Base-by-base conservation (phyloP, 495 filamentous ascomycete species). In the Aspergillus conjunctus region DNA sequence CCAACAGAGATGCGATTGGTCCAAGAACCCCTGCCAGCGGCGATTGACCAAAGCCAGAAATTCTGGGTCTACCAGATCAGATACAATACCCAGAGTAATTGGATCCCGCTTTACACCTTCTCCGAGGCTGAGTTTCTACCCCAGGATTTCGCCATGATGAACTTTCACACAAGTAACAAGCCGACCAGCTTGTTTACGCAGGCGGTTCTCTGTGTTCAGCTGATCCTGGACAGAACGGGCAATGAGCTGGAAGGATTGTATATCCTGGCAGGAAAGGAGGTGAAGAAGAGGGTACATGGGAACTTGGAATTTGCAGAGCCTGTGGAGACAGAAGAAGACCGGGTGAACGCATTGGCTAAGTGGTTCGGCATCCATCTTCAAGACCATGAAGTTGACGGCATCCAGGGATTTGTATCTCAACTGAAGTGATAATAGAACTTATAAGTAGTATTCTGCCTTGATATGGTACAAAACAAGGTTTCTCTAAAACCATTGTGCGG, bases 61-160 rank as follows among this genome's bases (percentile, higher is more conserved):
- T 65, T 82, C 50, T 89, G 86, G 87, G 76, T 87, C 54, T 86
- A 85, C 66, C 78, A 88, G 71, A 74, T 77, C 64, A 73, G 81
- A 49, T 75, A 81, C 59, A 70, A 70, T 34, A 59, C 72, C 0
- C 72, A 79, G 10, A 70, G 68, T 54, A 63, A 67, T 17, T 90
- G 86, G 82, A 67, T 79, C 14, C 66, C 77, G 4, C 74, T 77
- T 26, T 87, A 87, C 67, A 81, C 79, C 56, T 90, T 91, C 54
- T 72, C 77, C 6, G 77, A 83, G 55, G 62, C 78, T n/a, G 88
- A 87, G 73, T 88, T 87, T 63, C 62, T 83, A 31, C 81, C 79
- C 18, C 72, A 75, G 51, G 87, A 89, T 63, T 78, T 76, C 63
- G 78, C 74, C 18, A 71, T 87, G 33, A 88, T 91, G 83, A 91